Evolutionary conservation across 2,329 filamentous ascomycete species (phyloP), one percentile per base, ranked within the genome.

Genomic region (Ophiostoma himal-ulmi): DNA sequence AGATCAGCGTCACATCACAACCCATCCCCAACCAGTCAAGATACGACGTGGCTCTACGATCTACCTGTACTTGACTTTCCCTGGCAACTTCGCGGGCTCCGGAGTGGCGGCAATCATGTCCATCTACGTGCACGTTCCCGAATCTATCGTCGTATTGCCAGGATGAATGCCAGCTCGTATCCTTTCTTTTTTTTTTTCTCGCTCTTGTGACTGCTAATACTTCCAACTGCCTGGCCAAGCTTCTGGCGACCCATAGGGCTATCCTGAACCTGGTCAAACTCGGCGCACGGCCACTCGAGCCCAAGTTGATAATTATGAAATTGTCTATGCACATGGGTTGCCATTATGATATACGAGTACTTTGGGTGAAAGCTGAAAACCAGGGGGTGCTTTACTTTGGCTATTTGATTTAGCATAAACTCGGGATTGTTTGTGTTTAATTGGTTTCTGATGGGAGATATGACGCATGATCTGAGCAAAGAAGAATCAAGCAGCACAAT

Each of bases 211-310:
- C 44, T 48, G 30, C 30, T 30, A 30, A 30, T 30, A 30, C 30
- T 4, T 30, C 30, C 30, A 57, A 57, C 17, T 48, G 44, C 44
- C 44, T 48, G 30, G 52, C 22, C 52, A 57, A 57, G 52, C 52
- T 57, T 57, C 52, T 26, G n/a, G 52, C 52, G 52, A 10, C 52
- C 22, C 52, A 57, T 57, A 57, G 26, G n/a, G 52, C 52, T 57
- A 57, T 26, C 17, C 52, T 57, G 52, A 57, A 57, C 52, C 52
- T 26, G 52, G 52, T 26, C n/a, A 57, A 54, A 57, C 8, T 22
- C 52, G 52, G 52, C 52, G 7, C 52, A 57, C 52, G 20, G 52
- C 30, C 22, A 26, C n/a, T 26, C n/a, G n/a, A 22, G n/a, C 52
- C 30, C 10, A n/a, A 3, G n/a, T 54, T n/a, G 48, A 54, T 30